Percentiles rank a stretch among this genome's conserved stretches.
Conservation (phyloP, 2,329 filamentous ascomycete genomes). For the Pseudogymnoascus sp. region DNA sequence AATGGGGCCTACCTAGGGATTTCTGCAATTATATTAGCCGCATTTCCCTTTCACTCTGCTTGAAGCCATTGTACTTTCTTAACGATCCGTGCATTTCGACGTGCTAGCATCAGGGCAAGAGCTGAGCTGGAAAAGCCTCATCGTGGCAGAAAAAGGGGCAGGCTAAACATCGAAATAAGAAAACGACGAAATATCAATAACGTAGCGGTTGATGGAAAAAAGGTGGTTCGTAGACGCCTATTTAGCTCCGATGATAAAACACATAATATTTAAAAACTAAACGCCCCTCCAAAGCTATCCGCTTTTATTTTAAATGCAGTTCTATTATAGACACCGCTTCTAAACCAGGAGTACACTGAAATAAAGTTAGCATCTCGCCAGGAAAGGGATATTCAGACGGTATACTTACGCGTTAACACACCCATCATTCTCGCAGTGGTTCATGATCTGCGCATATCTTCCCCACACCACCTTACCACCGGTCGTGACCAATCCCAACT, state of each 20-base stretch:
- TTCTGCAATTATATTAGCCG: neutral
- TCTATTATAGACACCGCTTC: constrained; percentile 9
- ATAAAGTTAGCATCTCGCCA: neutral
- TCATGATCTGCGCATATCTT: constrained; percentile 59
- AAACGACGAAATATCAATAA: neutral
- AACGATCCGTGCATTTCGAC: neutral
- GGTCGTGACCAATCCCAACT: constrained; percentile 80
- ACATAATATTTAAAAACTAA: constrained; percentile 5
- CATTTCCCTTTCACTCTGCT: neutral
- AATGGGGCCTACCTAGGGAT: neutral
- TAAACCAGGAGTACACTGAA: constrained; percentile 3
- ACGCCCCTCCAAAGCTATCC: constrained; percentile 5
- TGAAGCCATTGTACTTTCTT: neutral
- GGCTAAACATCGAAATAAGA: neutral
- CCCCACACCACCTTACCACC: constrained; percentile 89
- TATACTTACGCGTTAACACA: constrained; percentile 40
- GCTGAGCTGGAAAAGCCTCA: neutral
- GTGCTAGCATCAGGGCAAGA: too few species aligned
- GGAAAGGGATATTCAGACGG: neutral
- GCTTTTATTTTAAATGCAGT: neutral
- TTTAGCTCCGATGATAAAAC: neutral
- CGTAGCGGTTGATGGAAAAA: neutral
- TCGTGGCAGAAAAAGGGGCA: neutral
- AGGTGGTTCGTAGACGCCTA: neutral
- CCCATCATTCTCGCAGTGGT: constrained; percentile 52